These are phyloP conservation scores for Umbelopsis sp. DNA, from an alignment of 192 early-diverging fungal species.

Conservation along the genomic window DNA sequence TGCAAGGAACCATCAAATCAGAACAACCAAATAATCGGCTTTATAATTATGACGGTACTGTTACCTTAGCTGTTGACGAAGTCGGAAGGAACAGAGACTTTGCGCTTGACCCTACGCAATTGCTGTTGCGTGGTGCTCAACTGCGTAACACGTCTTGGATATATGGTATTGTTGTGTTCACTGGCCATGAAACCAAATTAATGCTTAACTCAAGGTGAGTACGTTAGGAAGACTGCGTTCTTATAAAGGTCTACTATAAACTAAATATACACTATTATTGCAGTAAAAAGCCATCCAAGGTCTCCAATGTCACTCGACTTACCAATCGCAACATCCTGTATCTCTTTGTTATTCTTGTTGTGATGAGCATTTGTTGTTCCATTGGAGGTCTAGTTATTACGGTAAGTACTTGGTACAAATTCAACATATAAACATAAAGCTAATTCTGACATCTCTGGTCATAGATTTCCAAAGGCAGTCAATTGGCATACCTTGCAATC, in stretches of 20 bases:
- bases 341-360: constrained; percentile 85
- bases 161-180: constrained; percentile 87
- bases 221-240: not conserved
- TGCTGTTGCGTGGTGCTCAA: constrained; percentile 87
- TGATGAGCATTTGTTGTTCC: constrained; percentile 86
- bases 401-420: too few relatives aligned
- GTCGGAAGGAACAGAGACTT: constrained; percentile 61
- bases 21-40: constrained; percentile 93
- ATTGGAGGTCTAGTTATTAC: constrained; percentile 73
- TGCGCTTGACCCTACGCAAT: constrained; percentile 85
- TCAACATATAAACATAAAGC: too few relatives aligned
- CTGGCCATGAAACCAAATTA: constrained; percentile 95
- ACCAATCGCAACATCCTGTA: constrained; percentile 82
- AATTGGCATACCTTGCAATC: constrained; percentile 49
- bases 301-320: constrained; percentile 39
- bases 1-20: constrained; percentile 78
- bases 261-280: not conserved
- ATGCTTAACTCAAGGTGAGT: constrained; percentile 76
- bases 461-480: constrained; percentile 27
- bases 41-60: constrained; percentile 85
- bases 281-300: constrained; percentile 45
- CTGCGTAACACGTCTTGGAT: constrained; percentile 95
- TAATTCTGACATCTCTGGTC: too few relatives aligned
- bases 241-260: too few relatives aligned
- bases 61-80: constrained; percentile 37